Evolutionary conservation across 2,329 filamentous ascomycete species (phyloP), one percentile per base, ranked within the genome.

Genomic region (Alternaria atra): DNA sequence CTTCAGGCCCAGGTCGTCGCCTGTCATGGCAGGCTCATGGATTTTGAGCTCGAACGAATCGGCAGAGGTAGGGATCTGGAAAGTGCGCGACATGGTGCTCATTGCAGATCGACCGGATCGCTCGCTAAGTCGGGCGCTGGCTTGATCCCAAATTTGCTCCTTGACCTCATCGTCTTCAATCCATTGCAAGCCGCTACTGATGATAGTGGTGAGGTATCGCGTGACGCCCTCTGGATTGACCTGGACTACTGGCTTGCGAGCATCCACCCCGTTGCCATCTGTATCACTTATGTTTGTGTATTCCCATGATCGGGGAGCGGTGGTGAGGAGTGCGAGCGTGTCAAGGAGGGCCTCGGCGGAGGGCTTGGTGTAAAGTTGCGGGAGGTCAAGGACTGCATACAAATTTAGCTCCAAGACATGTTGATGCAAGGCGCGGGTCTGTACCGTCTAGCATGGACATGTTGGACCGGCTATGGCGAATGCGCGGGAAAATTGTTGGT

Each of bases 1-100:
- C 79, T 99, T 98, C 77, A 96, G 85, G 1, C 95, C 95, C 17
- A 98, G 84, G 60, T 92, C 91, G 77, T 97, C 94, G 6, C 91
- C 91, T 0, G 92, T 97, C 57, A 98, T 83, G 1, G 93, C 89
- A 2, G 95, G 95, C 76, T 99, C 95, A 58, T 92, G 86, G 39
- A 99, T 88, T 35, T 86, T 84, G 52, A 99, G 82, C 46, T 89
- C 85, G 51, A 79, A 75, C 3, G 68, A 59, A 25, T 66, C 65
- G n/a, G 73, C 75, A 10, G 78, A 76, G 13, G 80, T 74, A 27
- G 86, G 85, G 42, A 91, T 86, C 7, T 71, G 78, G 75, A 91
- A 91, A 10, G 80, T 81, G 42, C 90, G 84, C 46, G 84, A 86
- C 68, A 91, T 84, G 29, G 86, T 84, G 25, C 87, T 85, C 86